A percentile compares a stretch with the other conserved stretches of the same genome.
Evolutionary conservation across 768 basidiomycete genomes (phyloP).

Genomic region (Scleroderma bovista): DNA sequence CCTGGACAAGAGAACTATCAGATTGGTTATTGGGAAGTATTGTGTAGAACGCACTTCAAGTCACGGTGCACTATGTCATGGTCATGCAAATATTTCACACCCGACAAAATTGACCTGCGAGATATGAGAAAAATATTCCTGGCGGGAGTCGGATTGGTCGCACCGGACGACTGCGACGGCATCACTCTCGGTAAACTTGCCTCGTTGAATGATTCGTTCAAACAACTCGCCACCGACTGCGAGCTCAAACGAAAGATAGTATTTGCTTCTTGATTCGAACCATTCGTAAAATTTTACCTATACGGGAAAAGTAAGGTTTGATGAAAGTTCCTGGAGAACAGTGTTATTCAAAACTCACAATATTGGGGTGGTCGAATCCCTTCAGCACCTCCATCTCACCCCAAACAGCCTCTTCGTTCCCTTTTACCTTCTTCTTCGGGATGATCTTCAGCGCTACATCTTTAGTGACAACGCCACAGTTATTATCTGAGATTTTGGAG

Average conservation of each 20-base stretch:
- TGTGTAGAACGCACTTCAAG: slow-evolving; percentile 58
- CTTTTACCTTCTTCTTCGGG: slow-evolving; percentile 92
- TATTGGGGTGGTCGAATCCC: slow-evolving; percentile 86
- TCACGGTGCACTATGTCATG: slow-evolving; percentile 96
- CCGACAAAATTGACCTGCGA: slow-evolving; percentile 71
- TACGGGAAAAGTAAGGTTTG: background rate
- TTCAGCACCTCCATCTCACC: slow-evolving; percentile 91
- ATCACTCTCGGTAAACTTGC: slow-evolving; percentile 92
- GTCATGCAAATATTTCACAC: slow-evolving; percentile 84
- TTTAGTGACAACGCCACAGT: slow-evolving; percentile 41
- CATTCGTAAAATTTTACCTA: slow-evolving; percentile 95
- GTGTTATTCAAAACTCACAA: slow-evolving; percentile 46
- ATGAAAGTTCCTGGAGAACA: background rate
- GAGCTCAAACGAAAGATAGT: slow-evolving; percentile 93
- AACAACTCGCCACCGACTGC: slow-evolving; percentile 95
- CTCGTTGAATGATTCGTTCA: slow-evolving; percentile 74
- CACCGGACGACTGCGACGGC: slow-evolving; percentile 77
- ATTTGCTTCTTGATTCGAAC: slow-evolving; percentile 93
- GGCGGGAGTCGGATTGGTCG: slow-evolving; percentile 4
- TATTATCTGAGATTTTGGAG: slow-evolving; percentile 17
- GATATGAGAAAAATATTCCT: background rate
- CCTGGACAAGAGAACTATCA: slow-evolving; percentile 31
- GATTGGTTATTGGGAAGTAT: background rate
- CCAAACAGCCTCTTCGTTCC: slow-evolving; percentile 84
- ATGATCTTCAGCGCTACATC: slow-evolving; percentile 89